Evolutionary conservation across 2,329 filamentous ascomycete species (phyloP), one percentile per base, ranked within the genome.

Genomic region (Phaeosphaeria sp.): DNA sequence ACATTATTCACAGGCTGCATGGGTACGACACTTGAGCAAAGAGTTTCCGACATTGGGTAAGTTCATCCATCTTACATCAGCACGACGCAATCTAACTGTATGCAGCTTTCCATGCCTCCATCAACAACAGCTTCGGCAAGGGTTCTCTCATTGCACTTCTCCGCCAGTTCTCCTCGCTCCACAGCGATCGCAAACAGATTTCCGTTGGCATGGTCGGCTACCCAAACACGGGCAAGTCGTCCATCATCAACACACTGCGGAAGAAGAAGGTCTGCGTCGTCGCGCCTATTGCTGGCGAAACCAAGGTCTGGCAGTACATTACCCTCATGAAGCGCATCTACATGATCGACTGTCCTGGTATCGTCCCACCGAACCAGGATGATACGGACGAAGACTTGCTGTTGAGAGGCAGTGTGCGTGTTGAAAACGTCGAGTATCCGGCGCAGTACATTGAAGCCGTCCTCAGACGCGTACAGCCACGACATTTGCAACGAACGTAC

Each of bases 231-330:
- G 95, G 95, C 69, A 99, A 99, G 78, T 96, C 91, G 2, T 95
- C 91, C 44, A 95, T 99, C 66, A 98, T 99, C 80, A 99, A 99
- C 80, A 97, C 94, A 0, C 82, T 99, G 2, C 87, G 93, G 46
- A 94, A 93, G 77, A 98, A 97, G 83, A 93, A 95, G 76, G 93
- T 97, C 42, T 93, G 93, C 80, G 95, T 85, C 17, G 92, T 96
- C 3, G 95, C 95, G 6, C 95, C 94, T 6, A 97, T 98, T 61
- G 94, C 95, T 6, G 95, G 93, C 15, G 93, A 97, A 82, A 98
- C 94, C 33, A 98, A 97, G 58, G 91, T 97, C 27, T 98, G 95
- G 94, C 94, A 97, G 76, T 97, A 97, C 73, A 92, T 97, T 66
- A 97, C 93, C 2, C 79, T 98, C 58, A 97, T 96, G 91, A 96